These are phyloP conservation scores for Xylariaceae sp. DNA, from an alignment of 2,329 filamentous ascomycete genomes.

Conservation along the genomic window DNA sequence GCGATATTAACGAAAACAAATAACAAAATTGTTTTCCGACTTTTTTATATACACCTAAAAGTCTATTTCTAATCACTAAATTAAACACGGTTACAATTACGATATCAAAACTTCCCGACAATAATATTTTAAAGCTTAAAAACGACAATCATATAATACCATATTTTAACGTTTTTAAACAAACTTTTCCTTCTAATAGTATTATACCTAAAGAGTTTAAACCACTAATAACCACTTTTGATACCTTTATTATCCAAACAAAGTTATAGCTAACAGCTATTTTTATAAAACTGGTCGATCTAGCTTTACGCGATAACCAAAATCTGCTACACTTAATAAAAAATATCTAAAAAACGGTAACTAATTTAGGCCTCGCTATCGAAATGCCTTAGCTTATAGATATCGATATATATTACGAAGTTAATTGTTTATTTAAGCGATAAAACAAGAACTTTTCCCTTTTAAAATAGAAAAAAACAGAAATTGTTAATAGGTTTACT, in stretches of 20 bases:
- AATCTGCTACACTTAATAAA: conserved; percentile 1
- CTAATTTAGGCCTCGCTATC: not conserved
- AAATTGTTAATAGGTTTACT: too few relatives aligned
- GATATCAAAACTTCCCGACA: too few relatives aligned
- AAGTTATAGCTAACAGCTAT: not conserved
- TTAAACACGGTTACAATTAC: not conserved
- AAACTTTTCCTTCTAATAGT: not conserved
- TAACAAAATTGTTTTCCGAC: not conserved
- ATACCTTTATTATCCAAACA: conserved; percentile 6
- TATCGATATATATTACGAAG: conserved; percentile 1
- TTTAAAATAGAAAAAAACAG: not conserved
- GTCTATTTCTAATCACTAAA: not conserved
- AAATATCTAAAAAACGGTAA: not conserved
- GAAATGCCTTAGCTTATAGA: conserved; percentile 1
- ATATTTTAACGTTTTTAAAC: too few relatives aligned
- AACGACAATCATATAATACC: too few relatives aligned
- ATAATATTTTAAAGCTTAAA: too few relatives aligned
- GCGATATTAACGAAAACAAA: not conserved
- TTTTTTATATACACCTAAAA: not conserved
- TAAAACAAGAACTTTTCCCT: conserved; percentile 7
- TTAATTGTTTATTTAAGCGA: conserved; percentile 4
- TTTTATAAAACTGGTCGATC: not conserved
- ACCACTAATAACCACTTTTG: not conserved
- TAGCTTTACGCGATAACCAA: conserved; percentile 1
- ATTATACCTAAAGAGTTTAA: not conserved